Conservation (phyloP, 2,329 filamentous ascomycete species). For the Cladosporium sp. region DNA sequence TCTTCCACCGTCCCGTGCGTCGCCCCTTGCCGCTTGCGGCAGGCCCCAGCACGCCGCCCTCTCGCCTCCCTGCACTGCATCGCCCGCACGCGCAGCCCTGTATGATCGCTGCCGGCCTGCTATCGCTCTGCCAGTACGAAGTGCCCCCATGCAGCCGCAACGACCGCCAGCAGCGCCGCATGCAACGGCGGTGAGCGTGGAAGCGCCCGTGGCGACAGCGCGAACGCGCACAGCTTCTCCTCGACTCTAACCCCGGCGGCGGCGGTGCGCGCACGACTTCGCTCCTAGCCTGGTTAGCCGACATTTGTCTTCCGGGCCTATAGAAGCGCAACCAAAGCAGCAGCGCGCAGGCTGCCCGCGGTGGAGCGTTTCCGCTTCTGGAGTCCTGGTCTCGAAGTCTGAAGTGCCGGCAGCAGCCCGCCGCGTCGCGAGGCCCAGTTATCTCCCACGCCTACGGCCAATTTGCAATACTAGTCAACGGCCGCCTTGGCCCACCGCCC, state of each 20-base stretch:
- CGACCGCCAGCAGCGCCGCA: neutral
- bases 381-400: neutral
- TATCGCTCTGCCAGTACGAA: no score
- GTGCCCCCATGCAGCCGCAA: neutral
- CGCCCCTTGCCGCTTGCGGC: neutral
- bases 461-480: neutral
- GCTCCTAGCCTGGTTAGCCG: no score
- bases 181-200: no score
- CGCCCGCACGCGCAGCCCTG: no score
- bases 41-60: neutral
- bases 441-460: neutral
- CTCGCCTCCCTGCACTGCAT: neutral
- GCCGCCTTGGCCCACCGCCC: constrained; percentile 1
- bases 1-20: neutral
- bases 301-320: no score
- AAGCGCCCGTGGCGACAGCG: no score
- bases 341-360: neutral
- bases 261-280: no score
- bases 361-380: neutral
- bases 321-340: no score
- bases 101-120: no score
- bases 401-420: constrained; percentile 4
- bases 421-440: constrained; percentile 7
- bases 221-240: no score
- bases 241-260: no score